These are phyloP conservation scores for Bjerkandera adusta DNA, from an alignment of 1,284 basidiomycete genomes.

Conservation along the genomic window DNA sequence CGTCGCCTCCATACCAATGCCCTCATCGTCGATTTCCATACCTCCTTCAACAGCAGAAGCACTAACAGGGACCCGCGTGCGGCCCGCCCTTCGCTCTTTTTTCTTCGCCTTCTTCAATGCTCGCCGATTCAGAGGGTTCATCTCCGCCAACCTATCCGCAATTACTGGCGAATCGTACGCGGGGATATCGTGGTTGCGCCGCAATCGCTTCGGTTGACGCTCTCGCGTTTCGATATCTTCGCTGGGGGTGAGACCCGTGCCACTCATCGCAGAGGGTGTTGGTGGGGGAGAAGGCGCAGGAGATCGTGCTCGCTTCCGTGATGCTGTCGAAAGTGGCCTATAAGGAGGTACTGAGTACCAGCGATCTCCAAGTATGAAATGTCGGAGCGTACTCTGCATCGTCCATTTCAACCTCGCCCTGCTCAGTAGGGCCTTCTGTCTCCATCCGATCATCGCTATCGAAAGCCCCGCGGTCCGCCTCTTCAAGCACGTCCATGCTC, in stretches of 20 bases:
- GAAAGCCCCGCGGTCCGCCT: slow-evolving; percentile 75
- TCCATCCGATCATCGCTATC: slow-evolving; percentile 34
- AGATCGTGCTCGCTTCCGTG: slow-evolving; percentile 7
- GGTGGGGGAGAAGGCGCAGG: slow-evolving; percentile 14
- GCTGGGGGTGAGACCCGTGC: background rate
- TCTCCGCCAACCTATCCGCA: slow-evolving; percentile 41
- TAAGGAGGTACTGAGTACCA: slow-evolving; percentile 1
- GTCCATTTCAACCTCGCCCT: slow-evolving; percentile 42
- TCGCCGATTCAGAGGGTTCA: slow-evolving; percentile 57
- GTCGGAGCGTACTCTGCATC: slow-evolving; percentile 45
- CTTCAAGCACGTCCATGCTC: slow-evolving; percentile 49
- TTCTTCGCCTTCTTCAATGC: slow-evolving; percentile 62
- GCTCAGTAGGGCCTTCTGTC: slow-evolving; percentile 29
- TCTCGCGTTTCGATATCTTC: slow-evolving; percentile 14
- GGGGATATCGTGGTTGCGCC: slow-evolving; percentile 48
- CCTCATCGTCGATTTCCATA: slow-evolving; percentile 40
- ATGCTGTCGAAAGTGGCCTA: background rate
- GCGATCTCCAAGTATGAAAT: background rate
- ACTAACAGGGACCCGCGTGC: slow-evolving; percentile 17
- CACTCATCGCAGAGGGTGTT: slow-evolving; percentile 6
- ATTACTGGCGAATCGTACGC: slow-evolving; percentile 46
- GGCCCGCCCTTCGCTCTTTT: slow-evolving; percentile 48
- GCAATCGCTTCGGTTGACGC: slow-evolving; percentile 59
- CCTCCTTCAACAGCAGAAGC: slow-evolving; percentile 14
- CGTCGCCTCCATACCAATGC: slow-evolving; percentile 25